Evolutionary conservation across 306 rosid species (phyloP).

Genomic region (Trichosanthes cucumerina): DNA sequence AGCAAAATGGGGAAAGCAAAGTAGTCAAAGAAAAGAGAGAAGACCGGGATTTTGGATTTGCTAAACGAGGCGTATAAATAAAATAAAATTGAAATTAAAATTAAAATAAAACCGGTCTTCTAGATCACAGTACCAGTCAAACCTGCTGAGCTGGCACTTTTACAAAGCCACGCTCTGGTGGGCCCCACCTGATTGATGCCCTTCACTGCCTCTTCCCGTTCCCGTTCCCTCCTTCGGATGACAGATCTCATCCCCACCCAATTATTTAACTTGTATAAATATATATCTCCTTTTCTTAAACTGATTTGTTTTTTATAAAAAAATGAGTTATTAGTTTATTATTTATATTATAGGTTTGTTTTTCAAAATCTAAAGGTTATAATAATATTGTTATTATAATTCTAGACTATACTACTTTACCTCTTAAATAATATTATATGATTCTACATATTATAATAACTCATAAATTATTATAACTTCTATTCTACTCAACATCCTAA

Average conservation of each 20-base stretch:
- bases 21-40: not conserved
- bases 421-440: no score
- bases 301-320: not conserved
- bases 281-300: not conserved
- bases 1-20: not conserved
- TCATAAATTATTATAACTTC: no score
- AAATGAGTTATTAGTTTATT: not conserved
- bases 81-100: not conserved
- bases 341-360: not conserved
- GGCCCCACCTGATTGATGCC: not conserved
- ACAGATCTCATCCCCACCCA: not conserved
- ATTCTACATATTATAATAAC: no score
- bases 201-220: not conserved
- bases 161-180: slow-evolving; percentile 10
- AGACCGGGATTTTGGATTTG: not conserved
- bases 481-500: no score
- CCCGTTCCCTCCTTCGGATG: not conserved
- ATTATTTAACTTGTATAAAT: not conserved
- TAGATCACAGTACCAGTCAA: slow-evolving; percentile 5
- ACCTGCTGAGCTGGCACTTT: slow-evolving; percentile 9
- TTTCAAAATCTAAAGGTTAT: not conserved
- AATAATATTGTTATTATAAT: no score
- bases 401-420: no score
- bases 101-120: not conserved
- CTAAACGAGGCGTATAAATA: not conserved